Base-by-base conservation (phyloP, 441 rosid genomes). In the Erodium moschatum region DNA sequence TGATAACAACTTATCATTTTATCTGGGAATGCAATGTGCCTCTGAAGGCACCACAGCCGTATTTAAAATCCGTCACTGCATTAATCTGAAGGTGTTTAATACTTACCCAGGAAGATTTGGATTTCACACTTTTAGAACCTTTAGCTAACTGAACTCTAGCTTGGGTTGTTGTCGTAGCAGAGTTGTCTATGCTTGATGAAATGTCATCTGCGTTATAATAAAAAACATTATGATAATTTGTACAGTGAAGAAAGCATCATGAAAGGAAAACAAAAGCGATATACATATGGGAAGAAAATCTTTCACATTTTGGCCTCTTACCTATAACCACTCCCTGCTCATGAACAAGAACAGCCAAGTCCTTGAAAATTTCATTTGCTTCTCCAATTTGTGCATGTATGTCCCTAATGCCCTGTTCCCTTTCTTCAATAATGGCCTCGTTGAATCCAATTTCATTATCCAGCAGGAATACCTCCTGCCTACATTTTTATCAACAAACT, bases 261-360 rank as follows among this genome's bases (percentile, higher is more conserved):
- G 50, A 64, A 61, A 70, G 31, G 18, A 1, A 72, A 68, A 62
- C 60, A 52, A 18, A 52, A 52, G 60, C 15, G 20, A 50, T 15
- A 50, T 50, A 20, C 18, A 50, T 50, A 50, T 12, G 15, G 18
- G 58, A 15, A 16, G 58, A 48, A 48, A 52, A 52, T 15, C 19
- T 10, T 15, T 8, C 20, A 6, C 10, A 21, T 48, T 9, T 48
- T 38, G 44, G 54, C 64, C 65, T 70, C 87, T 79, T 76, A 88
- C 93, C 93, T 67, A 88, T 83, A 19, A 86, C 79, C 35, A 85
- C 83, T 27, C 89, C 89, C 81, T 88, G 93, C 52, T 88, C 89
- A 46, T 84, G 89, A 73, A 86, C 90, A 24, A 85, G 79, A 72
- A 88, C 89, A 67, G 90, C 90, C 66, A 86, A 86, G 77, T 88